Evolutionary conservation across 306 rosid species (phyloP).

Genomic region (Rubus idaeus): DNA sequence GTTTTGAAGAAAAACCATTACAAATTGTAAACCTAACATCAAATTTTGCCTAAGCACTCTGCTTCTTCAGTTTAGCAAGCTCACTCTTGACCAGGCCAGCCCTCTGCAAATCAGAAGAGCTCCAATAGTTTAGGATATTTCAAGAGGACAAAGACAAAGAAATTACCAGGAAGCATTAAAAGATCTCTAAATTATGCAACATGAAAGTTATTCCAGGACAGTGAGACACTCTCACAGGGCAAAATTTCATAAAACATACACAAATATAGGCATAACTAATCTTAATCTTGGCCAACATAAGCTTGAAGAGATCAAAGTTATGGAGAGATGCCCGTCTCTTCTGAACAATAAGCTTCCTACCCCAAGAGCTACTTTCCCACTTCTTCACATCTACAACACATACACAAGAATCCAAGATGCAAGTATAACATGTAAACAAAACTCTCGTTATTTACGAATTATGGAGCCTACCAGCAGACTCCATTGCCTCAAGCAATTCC

Average conservation of each 20-base stretch:
- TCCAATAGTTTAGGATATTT: background rate
- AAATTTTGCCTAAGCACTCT: constrained; percentile 41
- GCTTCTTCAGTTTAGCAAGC: constrained; percentile 71
- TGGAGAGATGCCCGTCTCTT: constrained; percentile 73
- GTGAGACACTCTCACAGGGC: no score
- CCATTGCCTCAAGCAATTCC: constrained; percentile 84
- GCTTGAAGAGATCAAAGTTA: constrained; percentile 87
- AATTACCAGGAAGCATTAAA: background rate
- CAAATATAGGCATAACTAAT: constrained; percentile 22
- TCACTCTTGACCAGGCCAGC: constrained; percentile 70
- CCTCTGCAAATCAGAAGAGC: constrained; percentile 56
- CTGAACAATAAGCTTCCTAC: constrained; percentile 79
- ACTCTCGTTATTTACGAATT: background rate
- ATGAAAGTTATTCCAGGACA: no score
- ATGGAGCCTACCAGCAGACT: constrained; percentile 55
- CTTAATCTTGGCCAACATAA: constrained; percentile 94
- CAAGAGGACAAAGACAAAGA: no score
- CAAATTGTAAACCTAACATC: constrained; percentile 34
- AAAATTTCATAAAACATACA: no score
- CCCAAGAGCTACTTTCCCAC: constrained; percentile 99
- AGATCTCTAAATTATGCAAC: no score
- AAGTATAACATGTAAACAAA: background rate
- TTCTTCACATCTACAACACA: constrained; percentile 73
- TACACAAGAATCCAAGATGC: background rate
- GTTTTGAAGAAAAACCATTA: constrained; percentile 23